Evolutionary conservation across 2,329 filamentous ascomycete species (phyloP).

Genomic region (Fusarium nanum): DNA sequence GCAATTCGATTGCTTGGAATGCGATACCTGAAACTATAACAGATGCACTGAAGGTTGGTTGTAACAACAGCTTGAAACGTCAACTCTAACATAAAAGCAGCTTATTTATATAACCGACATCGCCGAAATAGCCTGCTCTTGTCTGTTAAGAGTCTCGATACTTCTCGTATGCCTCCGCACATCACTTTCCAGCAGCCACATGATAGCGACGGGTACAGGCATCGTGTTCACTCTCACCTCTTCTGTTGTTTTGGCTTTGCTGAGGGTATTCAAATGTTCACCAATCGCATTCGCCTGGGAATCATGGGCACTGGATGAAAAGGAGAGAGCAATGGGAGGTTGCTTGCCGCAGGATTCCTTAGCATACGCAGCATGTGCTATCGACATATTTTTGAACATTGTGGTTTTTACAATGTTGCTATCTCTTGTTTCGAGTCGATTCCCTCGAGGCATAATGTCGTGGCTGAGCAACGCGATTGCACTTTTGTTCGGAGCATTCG

Average conservation of each 20-base stretch:
- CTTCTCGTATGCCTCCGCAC: slow-evolving; percentile 55
- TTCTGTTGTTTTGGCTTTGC: slow-evolving; percentile 51
- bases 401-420: slow-evolving; percentile 58
- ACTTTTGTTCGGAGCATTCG: slow-evolving; percentile 58
- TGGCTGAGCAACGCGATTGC: slow-evolving; percentile 58
- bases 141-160: slow-evolving; percentile 55
- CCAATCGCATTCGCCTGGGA: slow-evolving; percentile 52
- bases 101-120: slow-evolving; percentile 47
- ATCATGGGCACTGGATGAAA: slow-evolving; percentile 32
- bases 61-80: background rate
- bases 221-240: slow-evolving; percentile 51
- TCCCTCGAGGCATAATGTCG: slow-evolving; percentile 56
- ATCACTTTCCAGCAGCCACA: slow-evolving; percentile 51
- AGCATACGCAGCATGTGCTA: slow-evolving; percentile 56
- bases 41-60: slow-evolving; percentile 31
- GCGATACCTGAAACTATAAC: slow-evolving; percentile 10
- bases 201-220: slow-evolving; percentile 50
- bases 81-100: slow-evolving; percentile 24
- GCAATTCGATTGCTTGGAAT: slow-evolving; percentile 10
- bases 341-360: slow-evolving; percentile 47
- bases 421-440: slow-evolving; percentile 52
- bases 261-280: slow-evolving; percentile 57
- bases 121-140: slow-evolving; percentile 54
- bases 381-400: slow-evolving; percentile 61
- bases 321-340: slow-evolving; percentile 8